A percentile compares a stretch with the other conserved stretches of the same genome.
These are phyloP conservation scores for Noccaea bulbosa DNA, from an alignment of 345 rosid species.

Conservation along the genomic window DNA sequence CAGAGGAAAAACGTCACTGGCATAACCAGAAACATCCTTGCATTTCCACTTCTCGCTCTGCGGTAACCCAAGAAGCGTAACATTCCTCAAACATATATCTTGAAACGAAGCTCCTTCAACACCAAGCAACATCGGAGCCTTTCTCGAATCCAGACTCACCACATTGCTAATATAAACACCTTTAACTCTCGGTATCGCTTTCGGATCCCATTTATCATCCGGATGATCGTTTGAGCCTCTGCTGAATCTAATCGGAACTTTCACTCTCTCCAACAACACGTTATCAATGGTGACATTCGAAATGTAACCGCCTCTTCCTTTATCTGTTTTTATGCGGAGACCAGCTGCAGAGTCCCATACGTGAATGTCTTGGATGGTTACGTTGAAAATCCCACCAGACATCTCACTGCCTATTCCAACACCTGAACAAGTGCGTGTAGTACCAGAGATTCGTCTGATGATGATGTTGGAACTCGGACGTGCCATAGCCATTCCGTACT, in stretches of 20 bases:
- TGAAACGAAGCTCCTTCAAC: constrained; percentile 66
- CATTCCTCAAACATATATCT: constrained; percentile 77
- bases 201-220: constrained; percentile 79
- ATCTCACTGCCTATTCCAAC: constrained; percentile 96
- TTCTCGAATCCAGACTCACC: constrained; percentile 71
- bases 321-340: constrained; percentile 85
- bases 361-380: constrained; percentile 69
- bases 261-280: constrained; percentile 77
- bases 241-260: constrained; percentile 84
- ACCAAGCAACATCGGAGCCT: constrained; percentile 75
- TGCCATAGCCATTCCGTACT: constrained; percentile 78
- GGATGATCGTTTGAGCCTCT: constrained; percentile 95
- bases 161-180: constrained; percentile 68
- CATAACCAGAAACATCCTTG: constrained; percentile 73
- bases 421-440: constrained; percentile 95
- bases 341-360: constrained; percentile 96
- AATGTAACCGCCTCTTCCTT: constrained; percentile 88
- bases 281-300: constrained; percentile 66
- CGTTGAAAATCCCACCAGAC: constrained; percentile 89
- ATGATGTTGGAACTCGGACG: constrained; percentile 86
- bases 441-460: constrained; percentile 80
- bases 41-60: constrained; percentile 72
- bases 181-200: constrained; percentile 74
- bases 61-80: constrained; percentile 60
- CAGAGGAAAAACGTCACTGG: constrained; percentile 57